Evolutionary conservation across 345 rosid species (phyloP), one percentile per base, ranked within the genome.

Genomic region (Salix exigua): DNA sequence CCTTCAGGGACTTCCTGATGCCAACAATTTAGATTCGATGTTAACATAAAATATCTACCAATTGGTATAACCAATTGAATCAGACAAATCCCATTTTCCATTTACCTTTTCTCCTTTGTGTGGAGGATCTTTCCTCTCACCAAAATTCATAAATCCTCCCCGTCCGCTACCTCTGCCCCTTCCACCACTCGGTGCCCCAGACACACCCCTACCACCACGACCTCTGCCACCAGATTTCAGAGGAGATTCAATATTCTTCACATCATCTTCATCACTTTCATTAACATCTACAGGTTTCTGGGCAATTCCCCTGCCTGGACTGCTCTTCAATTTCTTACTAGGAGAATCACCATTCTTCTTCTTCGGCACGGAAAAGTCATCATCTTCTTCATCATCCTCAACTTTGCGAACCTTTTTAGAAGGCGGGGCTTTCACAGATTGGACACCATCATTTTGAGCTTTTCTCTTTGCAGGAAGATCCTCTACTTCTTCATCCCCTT

Each of bases 1-100:
- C 99, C 99, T 87, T 91, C 97, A 82, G 99, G 99, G 82, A 93
- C 98, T 86, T 96, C 99, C 99, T 93, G 96, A 77, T 71, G 84
- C 70, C 66, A 64, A 71, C 60, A 82, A 65, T 66, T 66, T 70
- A 37, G 61, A 73, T 77, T 71, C 68, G 79, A 73, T 68, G 71
- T 81, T 79, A 79, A 48, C 46, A 64, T 31, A 25, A 16, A 73
- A 37, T 66, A 55, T 16, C 40, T 73, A 23, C 46, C 42, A 71
- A 48, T 28, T 28, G 74, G 19, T 60, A 14, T 19, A 66, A 42
- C 58, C 37, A 21, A 37, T 62, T 67, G 61, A 68, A 30, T 73
- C 61, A 55, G 37, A 76, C 14, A 72, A 62, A 10, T 73, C 37
- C 14, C 28, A 28, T 11, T 68, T 70, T 4, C 35, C 14, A 48